Base-by-base conservation (phyloP, 495 filamentous ascomycete species). In the Lasiosphaeris hirsuta region DNA sequence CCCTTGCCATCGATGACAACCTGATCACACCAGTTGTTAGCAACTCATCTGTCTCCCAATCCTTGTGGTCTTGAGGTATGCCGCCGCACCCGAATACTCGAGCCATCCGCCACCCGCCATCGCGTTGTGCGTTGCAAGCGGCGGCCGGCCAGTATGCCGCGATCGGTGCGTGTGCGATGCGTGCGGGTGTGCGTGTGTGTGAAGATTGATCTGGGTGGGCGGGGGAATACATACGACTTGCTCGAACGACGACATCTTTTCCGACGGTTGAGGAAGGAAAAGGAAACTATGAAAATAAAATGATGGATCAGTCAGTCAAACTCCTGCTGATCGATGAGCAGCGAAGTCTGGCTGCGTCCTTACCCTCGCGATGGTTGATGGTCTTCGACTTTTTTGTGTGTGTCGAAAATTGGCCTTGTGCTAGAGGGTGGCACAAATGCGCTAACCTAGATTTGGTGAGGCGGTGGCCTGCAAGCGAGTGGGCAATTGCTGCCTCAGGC, bases 1-100 rank as follows among this genome's bases (percentile, higher is more conserved):
- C 95, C 94, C 85, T 98, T 98, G 89, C 92, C 94, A 88, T 98
- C 94, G 73, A 97, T 94, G 78, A 94, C 84, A 81, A 96, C 84
- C 92, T 96, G 70, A 62, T 75, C 65, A 59, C 57, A 60, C 57
- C 9, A 39, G 18, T 45, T 45, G 60, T 69, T 60, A 69, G 68
- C 63, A 41, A 57, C 49, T 44, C 10, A 35, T 52, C n/a, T n/a
- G n/a, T 42, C 54, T 39, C 34, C 56, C 48, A 43, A 39, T 34
- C 37, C 6, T 15, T 15, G n/a, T 19, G 13, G 10, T 13, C 35
- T 39, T 51, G 13, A 30, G 23, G n/a, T 15, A 41, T 41, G 39
- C 39, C 39, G 30, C 23, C 34, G 35, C 33, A 39, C 18, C 34
- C 19, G 33, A 44, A 44, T 35, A 5, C 23, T 54, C 37, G 6